Percentiles rank a stretch among this genome's conserved stretches.
These are phyloP conservation scores for Aspergillus sp. DNA, from an alignment of 2,329 filamentous ascomycete genomes.

Conservation along the genomic window DNA sequence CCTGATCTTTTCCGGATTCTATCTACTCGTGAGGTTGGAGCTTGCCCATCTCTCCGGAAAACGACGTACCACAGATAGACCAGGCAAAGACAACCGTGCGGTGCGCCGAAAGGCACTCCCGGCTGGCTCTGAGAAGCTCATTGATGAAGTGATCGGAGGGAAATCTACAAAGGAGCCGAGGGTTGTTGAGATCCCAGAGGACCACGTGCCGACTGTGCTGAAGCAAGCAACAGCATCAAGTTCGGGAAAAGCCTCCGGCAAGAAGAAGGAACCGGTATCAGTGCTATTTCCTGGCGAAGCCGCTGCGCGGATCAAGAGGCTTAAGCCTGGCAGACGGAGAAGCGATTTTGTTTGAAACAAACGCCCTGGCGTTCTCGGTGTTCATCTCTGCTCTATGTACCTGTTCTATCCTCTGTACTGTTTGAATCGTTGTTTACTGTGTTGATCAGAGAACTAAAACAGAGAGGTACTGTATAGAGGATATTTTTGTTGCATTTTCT, in stretches of 20 bases:
- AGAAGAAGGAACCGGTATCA: background rate
- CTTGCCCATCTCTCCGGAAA: background rate
- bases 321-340: constrained; percentile 8
- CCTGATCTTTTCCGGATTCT: constrained; percentile 5
- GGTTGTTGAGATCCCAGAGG: constrained; percentile 6
- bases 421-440: too few species aligned
- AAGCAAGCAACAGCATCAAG: background rate
- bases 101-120: background rate
- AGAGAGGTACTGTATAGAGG: background rate
- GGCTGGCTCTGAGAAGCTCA: background rate
- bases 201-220: background rate
- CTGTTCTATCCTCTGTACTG: too few species aligned
- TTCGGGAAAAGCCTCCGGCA: background rate
- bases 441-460: background rate
- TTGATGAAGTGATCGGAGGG: background rate
- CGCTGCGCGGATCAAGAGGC: constrained; percentile 1
- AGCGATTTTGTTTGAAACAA: constrained; percentile 5
- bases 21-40: constrained; percentile 6
- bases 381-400: background rate
- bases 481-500: background rate
- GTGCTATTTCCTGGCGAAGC: constrained; percentile 1
- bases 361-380: background rate
- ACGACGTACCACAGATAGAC: background rate
- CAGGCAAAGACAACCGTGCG: background rate
- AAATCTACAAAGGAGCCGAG: constrained; percentile 1